Evolutionary conservation across 768 basidiomycete species (phyloP), one percentile per base, ranked within the genome.

Genomic region (Auriscalpium microsporum): DNA sequence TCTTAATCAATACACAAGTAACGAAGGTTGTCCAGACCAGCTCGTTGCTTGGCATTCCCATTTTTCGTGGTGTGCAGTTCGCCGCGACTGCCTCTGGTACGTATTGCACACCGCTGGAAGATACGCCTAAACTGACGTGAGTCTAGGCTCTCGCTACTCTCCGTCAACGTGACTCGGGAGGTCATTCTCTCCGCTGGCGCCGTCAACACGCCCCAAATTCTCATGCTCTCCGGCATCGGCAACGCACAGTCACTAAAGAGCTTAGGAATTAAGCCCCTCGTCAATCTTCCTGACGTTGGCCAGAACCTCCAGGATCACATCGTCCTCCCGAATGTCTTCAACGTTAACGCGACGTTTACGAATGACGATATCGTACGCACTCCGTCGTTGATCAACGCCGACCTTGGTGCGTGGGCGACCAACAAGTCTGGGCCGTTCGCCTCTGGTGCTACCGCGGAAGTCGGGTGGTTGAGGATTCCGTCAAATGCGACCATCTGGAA

Each of bases 221-320:
- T 79, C 13, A 78, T 81, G 63, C 72, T 79, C 1, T 82, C 80
- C 11, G 82, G 81, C 0, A 77, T 83, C 54, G 82, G 81, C 2
- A 78, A 81, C 62, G 66, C 76, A 0, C 63, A 64, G 10, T 45
- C 78, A 19, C 75, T 83, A 0, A 62, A 61, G 1, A 68, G 73
- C 1, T 69, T 82, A 19, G 78, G 75, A 0, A 79, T 84, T 62
- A 63, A 60, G 11, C 72, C 75, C 4, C 65, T 69, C n/a, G 67
- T 81, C 42, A 66, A 79, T 54, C 67, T 81, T 33, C 72, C 72
- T 57, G 74, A 73, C 5, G 79, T 82, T 5, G 80, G 80, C 7
- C 73, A 72, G 65, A 82, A 83, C 63, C 71, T 83, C 23, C 80
- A 82, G 63, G 81, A 82, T 60, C 79, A 56, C 23, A 28, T 50